These are phyloP conservation scores for Cryptomeria japonica DNA, from an alignment of 75 land plant species.

Conservation along the genomic window DNA sequence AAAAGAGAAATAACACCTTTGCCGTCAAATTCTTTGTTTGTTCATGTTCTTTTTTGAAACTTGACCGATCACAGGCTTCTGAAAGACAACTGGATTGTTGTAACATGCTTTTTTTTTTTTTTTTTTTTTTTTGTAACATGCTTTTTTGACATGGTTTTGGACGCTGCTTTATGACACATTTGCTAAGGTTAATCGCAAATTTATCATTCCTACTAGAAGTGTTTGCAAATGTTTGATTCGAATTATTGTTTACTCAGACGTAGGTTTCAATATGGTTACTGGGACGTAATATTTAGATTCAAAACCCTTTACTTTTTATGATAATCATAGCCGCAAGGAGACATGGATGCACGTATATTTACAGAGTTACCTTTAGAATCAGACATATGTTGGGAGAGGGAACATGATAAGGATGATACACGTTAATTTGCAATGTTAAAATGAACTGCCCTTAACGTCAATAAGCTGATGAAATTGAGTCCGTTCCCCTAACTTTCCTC, in stretches of 20 bases:
- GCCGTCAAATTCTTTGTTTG: neutral
- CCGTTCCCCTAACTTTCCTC: neutral
- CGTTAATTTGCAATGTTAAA: neutral
- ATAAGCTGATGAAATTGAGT: neutral
- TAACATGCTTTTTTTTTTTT: neutral
- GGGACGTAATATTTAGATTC: neutral
- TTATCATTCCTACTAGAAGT: neutral
- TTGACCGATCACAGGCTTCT: neutral
- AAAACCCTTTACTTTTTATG: neutral
- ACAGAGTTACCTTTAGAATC: neutral
- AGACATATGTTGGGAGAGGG: neutral
- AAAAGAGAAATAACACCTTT: neutral
- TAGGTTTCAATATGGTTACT: neutral
- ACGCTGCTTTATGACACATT: neutral
- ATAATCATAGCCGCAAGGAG: neutral
- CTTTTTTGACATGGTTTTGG: neutral
- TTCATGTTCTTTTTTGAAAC: neutral
- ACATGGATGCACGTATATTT: neutral
- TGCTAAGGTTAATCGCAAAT: neutral
- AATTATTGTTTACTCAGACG: neutral
- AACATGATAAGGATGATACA: neutral
- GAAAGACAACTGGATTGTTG: neutral
- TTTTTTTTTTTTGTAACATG: neutral
- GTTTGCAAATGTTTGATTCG: neutral
- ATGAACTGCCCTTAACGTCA: neutral